A percentile compares a stretch with the other conserved stretches of the same genome.
These are phyloP conservation scores for Calonectria pseudoreteaudii DNA, from an alignment of 2,329 filamentous ascomycete genomes.

Conservation along the genomic window DNA sequence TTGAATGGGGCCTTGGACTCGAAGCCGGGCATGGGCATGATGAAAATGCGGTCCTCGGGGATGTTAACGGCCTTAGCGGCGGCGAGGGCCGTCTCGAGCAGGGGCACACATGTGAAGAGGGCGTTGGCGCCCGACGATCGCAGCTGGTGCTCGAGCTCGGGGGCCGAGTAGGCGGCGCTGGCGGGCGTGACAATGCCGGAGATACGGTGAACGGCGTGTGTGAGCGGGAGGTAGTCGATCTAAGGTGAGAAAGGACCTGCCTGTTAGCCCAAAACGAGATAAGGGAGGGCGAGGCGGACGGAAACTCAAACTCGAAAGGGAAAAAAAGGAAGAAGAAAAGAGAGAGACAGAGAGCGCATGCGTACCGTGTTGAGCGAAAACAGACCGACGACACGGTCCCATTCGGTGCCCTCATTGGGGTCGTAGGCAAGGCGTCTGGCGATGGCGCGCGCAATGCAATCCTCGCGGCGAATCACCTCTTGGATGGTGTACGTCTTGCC, in stretches of 20 bases:
- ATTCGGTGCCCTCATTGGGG: slow-evolving; percentile 78
- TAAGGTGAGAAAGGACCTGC: slow-evolving; percentile 45
- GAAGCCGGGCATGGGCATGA: slow-evolving; percentile 75
- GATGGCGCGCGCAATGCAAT: slow-evolving; percentile 75
- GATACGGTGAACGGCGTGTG: slow-evolving; percentile 79
- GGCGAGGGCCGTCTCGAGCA: slow-evolving; percentile 72
- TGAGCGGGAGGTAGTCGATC: slow-evolving; percentile 80
- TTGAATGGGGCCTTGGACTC: slow-evolving; percentile 65
- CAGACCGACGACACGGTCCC: slow-evolving; percentile 82
- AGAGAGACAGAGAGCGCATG: not conserved
- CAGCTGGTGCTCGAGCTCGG: slow-evolving; percentile 79
- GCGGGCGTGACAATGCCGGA: slow-evolving; percentile 81
- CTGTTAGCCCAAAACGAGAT: not conserved
- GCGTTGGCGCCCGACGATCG: slow-evolving; percentile 75
- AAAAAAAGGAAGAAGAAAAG: not conserved
- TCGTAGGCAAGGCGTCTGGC: slow-evolving; percentile 78
- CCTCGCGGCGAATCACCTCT: slow-evolving; percentile 74
- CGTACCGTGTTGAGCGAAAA: slow-evolving; percentile 85
- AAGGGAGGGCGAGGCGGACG: not conserved
- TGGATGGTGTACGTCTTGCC: slow-evolving; percentile 73
- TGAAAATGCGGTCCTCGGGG: slow-evolving; percentile 72
- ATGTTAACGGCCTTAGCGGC: slow-evolving; percentile 74
- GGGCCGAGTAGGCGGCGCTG: slow-evolving; percentile 78
- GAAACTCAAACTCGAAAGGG: not conserved
- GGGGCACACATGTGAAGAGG: slow-evolving; percentile 77